A percentile compares a stretch with the other conserved stretches of the same genome.
Conservation (phyloP, 2,329 filamentous ascomycete genomes). For the Monosporascus sp. region DNA sequence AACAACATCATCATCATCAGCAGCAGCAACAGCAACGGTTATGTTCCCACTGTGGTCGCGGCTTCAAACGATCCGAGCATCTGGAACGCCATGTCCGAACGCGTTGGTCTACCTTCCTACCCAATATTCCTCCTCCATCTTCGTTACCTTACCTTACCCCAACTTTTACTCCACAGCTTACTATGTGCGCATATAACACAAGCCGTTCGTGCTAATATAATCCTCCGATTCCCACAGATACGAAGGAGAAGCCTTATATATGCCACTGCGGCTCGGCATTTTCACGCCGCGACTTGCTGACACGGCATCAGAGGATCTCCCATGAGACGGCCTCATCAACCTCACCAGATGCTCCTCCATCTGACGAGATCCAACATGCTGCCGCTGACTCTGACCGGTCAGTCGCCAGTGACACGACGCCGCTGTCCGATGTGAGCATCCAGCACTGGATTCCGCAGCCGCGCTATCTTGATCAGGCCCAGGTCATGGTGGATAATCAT, state of each 20-base stretch:
- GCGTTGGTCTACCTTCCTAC: conserved; percentile 31
- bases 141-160: not conserved
- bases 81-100: conserved; percentile 40
- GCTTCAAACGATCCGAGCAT: conserved; percentile 41
- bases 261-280: conserved; percentile 40
- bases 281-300: conserved; percentile 38
- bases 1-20: not conserved
- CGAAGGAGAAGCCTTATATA: conserved; percentile 42
- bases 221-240: conserved; percentile 27
- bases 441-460: conserved; percentile 21
- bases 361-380: conserved; percentile 22
- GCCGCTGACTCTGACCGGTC: conserved; percentile 23
- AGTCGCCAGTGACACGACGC: conserved; percentile 22
- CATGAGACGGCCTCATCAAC: conserved; percentile 26
- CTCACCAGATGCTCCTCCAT: conserved; percentile 21
- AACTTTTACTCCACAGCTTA: conserved; percentile 6
- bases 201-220: not conserved
- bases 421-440: conserved; percentile 27
- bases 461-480: conserved; percentile 13
- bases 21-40: conserved; percentile 18
- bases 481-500: conserved; percentile 15
- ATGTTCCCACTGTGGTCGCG: conserved; percentile 36
- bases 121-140: conserved; percentile 6
- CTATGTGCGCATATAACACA: not conserved
- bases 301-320: conserved; percentile 36